Evolutionary conservation across 495 filamentous ascomycete genomes (phyloP), one percentile per base, ranked within the genome.

Genomic region (Tuber microsphaerosporum): DNA sequence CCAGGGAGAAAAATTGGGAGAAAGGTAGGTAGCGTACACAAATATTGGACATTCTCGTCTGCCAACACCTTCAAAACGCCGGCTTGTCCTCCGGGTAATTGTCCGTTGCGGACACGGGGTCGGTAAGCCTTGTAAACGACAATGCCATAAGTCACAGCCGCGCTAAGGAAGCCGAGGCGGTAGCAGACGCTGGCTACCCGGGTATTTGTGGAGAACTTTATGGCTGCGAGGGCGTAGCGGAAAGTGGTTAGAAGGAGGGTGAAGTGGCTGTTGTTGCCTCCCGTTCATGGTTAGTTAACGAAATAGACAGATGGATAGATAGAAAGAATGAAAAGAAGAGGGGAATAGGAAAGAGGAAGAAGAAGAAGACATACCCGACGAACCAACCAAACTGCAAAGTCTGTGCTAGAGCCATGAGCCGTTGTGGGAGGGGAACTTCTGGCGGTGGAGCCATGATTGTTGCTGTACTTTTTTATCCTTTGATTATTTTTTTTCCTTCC

Each of bases 71-170:
- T 89, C 70, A 94, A 43, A 41, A 85, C 83, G 77, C 90, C 89
- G 77, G 85, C 86, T 77, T 89, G 88, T 61, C 88, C 85, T 68
- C 85, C 85, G 76, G 86, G 85, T 82, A 86, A 87, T 74, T 86
- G 87, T 71, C 90, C 90, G 71, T 88, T 85, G 84, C 89, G 89
- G 76, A 91, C 87, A 74, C 92, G 90, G 75, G 95, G 92, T 74
- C 94, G 90, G 85, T 92, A 94, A 72, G 93, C 93, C 88, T 99
- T 99, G 88, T 97, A 98, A n/a, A 98, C 96, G 31, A 99, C 95
- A 76, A 99, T 97, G 77, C 96, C 95, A 85, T 99, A 99, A 4
- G 95, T 98, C 42, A 89, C 89, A 19, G 94, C 92, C 0, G 95
- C 95, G 12, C 93, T 89, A 74, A 97, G 73, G 84, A 98, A 99